phyloP scores from a whole-genome alignment of 192 early-diverging fungal species.

The Backusella sp. region DNA sequence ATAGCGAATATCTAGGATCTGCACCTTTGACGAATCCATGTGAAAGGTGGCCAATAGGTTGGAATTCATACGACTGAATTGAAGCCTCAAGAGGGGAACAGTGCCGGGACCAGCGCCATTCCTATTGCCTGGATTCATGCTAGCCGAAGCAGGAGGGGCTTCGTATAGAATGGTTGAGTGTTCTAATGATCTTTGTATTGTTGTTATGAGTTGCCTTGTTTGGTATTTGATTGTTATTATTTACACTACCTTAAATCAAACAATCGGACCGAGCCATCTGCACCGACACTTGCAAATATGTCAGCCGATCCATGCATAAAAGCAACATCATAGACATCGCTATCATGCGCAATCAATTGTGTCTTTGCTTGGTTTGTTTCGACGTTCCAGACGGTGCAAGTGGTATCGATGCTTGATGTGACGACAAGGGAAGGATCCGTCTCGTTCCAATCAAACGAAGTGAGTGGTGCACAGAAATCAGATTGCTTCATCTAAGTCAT shows the following conservation, averaged over 20 bases:
- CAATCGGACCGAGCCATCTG: slow-evolving; percentile 95
- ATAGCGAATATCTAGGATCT: slow-evolving; percentile 88
- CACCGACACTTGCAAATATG: slow-evolving; percentile 97
- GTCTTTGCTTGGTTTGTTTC: slow-evolving; percentile 96
- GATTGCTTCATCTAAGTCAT: slow-evolving; percentile 49
- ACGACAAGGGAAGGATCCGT: slow-evolving; percentile 82
- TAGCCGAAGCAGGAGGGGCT: slow-evolving; percentile 48
- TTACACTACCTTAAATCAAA: slow-evolving; percentile 82
- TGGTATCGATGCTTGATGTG: slow-evolving; percentile 96
- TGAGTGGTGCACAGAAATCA: slow-evolving; percentile 87
- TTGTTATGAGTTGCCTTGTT: background rate
- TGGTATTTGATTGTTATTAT: slow-evolving; percentile 1
- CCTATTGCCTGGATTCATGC: background rate
- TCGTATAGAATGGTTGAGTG: slow-evolving; percentile 99
- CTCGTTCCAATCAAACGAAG: slow-evolving; percentile 98
- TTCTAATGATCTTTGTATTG: slow-evolving; percentile 70
- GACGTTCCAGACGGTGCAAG: slow-evolving; percentile 99
- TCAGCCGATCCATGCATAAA: slow-evolving; percentile 82
- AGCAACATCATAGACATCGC: slow-evolving; percentile 97
- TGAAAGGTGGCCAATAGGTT: slow-evolving; percentile 94
- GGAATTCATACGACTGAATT: slow-evolving; percentile 88
- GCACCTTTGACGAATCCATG: slow-evolving; percentile 77
- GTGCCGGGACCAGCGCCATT: slow-evolving; percentile 25
- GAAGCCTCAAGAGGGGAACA: slow-evolving; percentile 74
- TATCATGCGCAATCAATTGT: slow-evolving; percentile 98